Evolutionary conservation across 208 protist species (phyloP).

Genomic region (Trypanosoma grayi): DNA sequence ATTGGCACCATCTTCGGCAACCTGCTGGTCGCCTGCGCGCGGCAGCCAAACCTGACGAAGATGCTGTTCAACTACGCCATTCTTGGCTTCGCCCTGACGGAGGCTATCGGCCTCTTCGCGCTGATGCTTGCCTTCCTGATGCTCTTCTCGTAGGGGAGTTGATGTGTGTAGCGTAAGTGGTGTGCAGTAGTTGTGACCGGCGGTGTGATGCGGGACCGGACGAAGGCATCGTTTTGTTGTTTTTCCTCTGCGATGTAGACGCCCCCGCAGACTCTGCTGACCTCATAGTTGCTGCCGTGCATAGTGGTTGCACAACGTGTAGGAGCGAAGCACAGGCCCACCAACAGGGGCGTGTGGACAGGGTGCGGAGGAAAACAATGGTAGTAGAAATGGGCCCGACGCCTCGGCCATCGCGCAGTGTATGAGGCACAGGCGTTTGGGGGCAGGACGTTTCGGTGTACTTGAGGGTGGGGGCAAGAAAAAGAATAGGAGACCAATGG

Average conservation of each 20-base stretch:
- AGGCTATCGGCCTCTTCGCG: constrained; percentile 84
- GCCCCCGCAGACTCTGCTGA: no score
- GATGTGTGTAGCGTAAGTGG: neutral
- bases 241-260: constrained; percentile 1
- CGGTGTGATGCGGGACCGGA: neutral
- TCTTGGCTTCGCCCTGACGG: constrained; percentile 81
- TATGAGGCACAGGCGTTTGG: no score
- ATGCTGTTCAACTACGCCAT: constrained; percentile 87
- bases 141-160: constrained; percentile 73
- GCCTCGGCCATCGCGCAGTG: no score
- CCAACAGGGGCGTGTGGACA: no score
- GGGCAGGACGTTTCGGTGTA: no score
- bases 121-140: constrained; percentile 88
- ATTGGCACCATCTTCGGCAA: constrained; percentile 62
- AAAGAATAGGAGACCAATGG: constrained; percentile 1
- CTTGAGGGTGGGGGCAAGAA: neutral
- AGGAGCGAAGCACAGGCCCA: no score
- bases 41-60: constrained; percentile 73
- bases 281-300: no score
- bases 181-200: neutral
- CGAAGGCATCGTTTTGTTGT: constrained; percentile 17
- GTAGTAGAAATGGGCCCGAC: no score
- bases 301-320: no score
- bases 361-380: no score
- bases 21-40: constrained; percentile 66